Evolutionary conservation across 2,329 filamentous ascomycete species (phyloP), one percentile per base, ranked within the genome.

Genomic region (Calonectria henricotiae): DNA sequence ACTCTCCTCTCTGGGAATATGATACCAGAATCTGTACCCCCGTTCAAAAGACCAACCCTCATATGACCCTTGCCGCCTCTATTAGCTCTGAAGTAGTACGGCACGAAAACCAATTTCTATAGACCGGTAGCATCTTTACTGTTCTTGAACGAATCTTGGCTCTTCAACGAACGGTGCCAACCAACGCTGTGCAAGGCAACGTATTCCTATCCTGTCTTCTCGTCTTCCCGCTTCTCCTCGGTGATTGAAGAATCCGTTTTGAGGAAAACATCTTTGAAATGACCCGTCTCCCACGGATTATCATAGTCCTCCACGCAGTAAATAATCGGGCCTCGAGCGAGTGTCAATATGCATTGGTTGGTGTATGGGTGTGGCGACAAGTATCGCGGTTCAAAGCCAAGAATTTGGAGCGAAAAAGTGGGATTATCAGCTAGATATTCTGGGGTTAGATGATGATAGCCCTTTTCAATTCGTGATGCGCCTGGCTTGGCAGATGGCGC

Each of bases 221-320:
- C 68, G 30, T 70, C 39, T 1, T 30, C 37, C 15, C 65, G n/a
- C 27, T n/a, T 67, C 61, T 71, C 55, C 27, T 75, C 68, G 5
- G 25, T 30, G 4, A 71, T 46, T 4, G 44, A 30, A 17, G 62
- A 67, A 39, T 63, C 46, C 13, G 32, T 27, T 35, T 49, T 61
- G 12, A 71, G 25, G 12, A 68, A 51, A 6, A 83, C 71, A 66
- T 83, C 81, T 73, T 85, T 88, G 81, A 89, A 89, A 76, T 90
- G 88, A 73, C 89, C 84, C 1, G 81, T 74, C 62, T 87, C 88
- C 87, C 87, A 89, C 0, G 79, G 41, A 67, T 91, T 89, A 73
- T 91, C 89, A 7, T 83, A 75, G 66, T 91, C 89, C 75, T 92
- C 90, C 4, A 88, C 84, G 68, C 89, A 91, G 77, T 91, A 91